Percentiles rank a stretch among this genome's conserved stretches.
phyloP scores from a whole-genome alignment of 2,329 filamentous ascomycete genomes.

The Parastagonospora nodorum region DNA sequence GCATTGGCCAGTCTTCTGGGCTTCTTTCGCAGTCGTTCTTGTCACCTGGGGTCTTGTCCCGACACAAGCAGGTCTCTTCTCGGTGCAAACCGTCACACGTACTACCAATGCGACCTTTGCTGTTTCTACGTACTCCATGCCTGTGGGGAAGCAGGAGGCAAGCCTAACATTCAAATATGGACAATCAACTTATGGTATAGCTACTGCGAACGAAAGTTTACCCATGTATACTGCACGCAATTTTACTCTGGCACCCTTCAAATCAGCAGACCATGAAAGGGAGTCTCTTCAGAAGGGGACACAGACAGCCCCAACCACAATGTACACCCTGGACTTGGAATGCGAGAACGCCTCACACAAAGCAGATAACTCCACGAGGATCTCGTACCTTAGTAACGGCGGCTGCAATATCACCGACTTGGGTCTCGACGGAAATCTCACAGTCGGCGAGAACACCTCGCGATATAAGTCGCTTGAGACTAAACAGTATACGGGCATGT shows the following conservation, averaged over 20 bases:
- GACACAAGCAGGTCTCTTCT: conserved; percentile 60
- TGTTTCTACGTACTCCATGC: conserved; percentile 27
- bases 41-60: conserved; percentile 63
- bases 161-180: conserved; percentile 47
- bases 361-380: not conserved
- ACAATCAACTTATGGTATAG: conserved; percentile 54
- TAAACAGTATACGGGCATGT: conserved; percentile 42
- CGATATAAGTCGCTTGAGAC: not conserved
- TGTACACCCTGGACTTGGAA: conserved; percentile 42
- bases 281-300: conserved; percentile 7
- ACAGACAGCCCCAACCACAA: conserved; percentile 32
- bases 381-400: conserved; percentile 19
- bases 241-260: conserved; percentile 53
- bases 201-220: conserved; percentile 52
- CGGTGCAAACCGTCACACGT: conserved; percentile 40
- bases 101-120: conserved; percentile 6
- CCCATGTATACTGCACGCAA: conserved; percentile 53
- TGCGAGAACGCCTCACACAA: conserved; percentile 31
- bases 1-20: conserved; percentile 60
- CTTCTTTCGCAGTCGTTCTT: conserved; percentile 55
- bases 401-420: conserved; percentile 25
- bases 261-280: conserved; percentile 14
- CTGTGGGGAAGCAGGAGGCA: conserved; percentile 35
- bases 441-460: not conserved
- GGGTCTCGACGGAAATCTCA: conserved; percentile 19